Conservation (phyloP, 177 flowering plant species). For the Vitis hybrid region DNA sequence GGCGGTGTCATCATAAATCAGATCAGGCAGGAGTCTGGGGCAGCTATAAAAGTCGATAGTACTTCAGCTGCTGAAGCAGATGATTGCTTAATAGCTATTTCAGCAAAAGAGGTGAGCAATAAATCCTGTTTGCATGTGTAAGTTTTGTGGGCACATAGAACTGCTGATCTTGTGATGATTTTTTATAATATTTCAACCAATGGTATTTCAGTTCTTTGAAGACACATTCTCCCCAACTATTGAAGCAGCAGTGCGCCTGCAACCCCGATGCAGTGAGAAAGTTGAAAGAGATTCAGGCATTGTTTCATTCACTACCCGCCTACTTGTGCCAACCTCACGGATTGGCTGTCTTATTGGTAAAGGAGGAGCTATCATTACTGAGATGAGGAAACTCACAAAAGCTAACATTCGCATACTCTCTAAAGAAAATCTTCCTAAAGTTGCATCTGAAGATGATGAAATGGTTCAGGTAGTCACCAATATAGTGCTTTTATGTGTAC, state of each 20-base stretch:
- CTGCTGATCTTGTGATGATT: background rate
- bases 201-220: slow-evolving; percentile 54
- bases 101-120: slow-evolving; percentile 76
- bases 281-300: slow-evolving; percentile 86
- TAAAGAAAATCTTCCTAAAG: slow-evolving; percentile 84
- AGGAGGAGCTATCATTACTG: slow-evolving; percentile 88
- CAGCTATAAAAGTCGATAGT: slow-evolving; percentile 88
- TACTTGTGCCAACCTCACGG: slow-evolving; percentile 85
- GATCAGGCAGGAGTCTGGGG: slow-evolving; percentile 91
- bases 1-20: slow-evolving; percentile 92
- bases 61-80: slow-evolving; percentile 67
- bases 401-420: slow-evolving; percentile 91
- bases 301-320: slow-evolving; percentile 70
- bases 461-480: slow-evolving; percentile 80
- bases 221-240: slow-evolving; percentile 75
- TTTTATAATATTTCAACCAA: background rate
- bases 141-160: background rate
- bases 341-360: slow-evolving; percentile 97
- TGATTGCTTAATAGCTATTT: slow-evolving; percentile 79
- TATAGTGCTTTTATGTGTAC: too few relatives aligned
- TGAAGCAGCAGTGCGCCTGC: slow-evolving; percentile 90
- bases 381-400: slow-evolving; percentile 82
- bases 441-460: slow-evolving; percentile 92
- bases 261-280: slow-evolving; percentile 94
- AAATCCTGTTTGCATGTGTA: background rate